phyloP scores from a whole-genome alignment of 164 flowering plant genomes.

The Tinospora cordifolia region DNA sequence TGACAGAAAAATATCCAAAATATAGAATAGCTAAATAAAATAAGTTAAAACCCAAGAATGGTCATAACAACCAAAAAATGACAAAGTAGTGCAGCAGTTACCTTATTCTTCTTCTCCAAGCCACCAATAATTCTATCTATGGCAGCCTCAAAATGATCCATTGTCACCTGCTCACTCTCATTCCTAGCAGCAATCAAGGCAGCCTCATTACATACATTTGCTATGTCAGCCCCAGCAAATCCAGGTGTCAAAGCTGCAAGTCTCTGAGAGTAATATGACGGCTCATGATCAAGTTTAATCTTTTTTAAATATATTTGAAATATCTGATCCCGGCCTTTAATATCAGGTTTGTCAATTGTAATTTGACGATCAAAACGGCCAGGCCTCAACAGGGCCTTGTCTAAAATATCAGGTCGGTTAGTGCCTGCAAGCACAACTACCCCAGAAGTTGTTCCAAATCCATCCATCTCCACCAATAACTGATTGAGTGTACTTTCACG shows the following conservation, averaged over 20 bases:
- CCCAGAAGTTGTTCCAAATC: slow-evolving; percentile 83
- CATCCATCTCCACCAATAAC: slow-evolving; percentile 92
- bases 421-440: slow-evolving; percentile 93
- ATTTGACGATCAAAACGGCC: slow-evolving; percentile 93
- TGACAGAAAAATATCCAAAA: neutral
- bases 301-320: slow-evolving; percentile 61
- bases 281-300: slow-evolving; percentile 65
- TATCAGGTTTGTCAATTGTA: slow-evolving; percentile 76
- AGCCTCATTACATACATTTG: slow-evolving; percentile 88
- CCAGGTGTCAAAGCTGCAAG: slow-evolving; percentile 95
- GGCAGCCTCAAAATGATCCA: slow-evolving; percentile 85
- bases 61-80: neutral
- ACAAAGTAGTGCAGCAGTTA: slow-evolving; percentile 13
- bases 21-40: neutral
- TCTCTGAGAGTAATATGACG: slow-evolving; percentile 63
- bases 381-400: slow-evolving; percentile 79
- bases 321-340: slow-evolving; percentile 76
- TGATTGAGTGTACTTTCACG: slow-evolving; percentile 92
- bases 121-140: slow-evolving; percentile 86
- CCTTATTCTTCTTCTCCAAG: slow-evolving; percentile 85
- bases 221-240: slow-evolving; percentile 94
- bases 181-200: slow-evolving; percentile 80
- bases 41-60: neutral
- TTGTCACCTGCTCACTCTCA: slow-evolving; percentile 42
- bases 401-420: slow-evolving; percentile 81